Percentiles rank a stretch among this genome's conserved stretches.
These are phyloP conservation scores for Penicillium chermesinum DNA, from an alignment of 495 filamentous ascomycete genomes.

Conservation along the genomic window DNA sequence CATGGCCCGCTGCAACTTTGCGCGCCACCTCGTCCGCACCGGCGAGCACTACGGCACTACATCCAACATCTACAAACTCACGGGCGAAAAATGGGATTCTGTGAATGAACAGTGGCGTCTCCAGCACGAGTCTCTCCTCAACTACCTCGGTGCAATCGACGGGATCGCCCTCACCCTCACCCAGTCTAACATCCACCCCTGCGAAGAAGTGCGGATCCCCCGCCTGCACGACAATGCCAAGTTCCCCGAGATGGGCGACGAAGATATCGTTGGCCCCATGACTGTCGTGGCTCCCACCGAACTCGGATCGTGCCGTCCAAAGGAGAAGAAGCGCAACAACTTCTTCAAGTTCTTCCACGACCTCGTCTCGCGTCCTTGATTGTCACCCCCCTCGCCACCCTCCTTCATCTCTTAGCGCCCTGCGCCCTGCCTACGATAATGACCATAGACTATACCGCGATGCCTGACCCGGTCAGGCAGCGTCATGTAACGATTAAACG, in stretches of 20 bases:
- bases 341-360: conserved; percentile 47
- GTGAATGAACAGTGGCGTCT: conserved; percentile 67
- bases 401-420: conserved; percentile 4
- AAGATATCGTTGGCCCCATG: conserved; percentile 93
- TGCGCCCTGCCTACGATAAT: conserved; percentile 24
- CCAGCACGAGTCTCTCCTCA: conserved; percentile 57
- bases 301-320: conserved; percentile 26
- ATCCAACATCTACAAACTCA: conserved; percentile 76
- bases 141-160: conserved; percentile 32
- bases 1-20: conserved; percentile 70
- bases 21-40: conserved; percentile 75
- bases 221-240: conserved; percentile 66
- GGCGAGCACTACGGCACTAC: conserved; percentile 82
- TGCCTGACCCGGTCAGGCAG: conserved; percentile 1
- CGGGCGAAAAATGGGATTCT: conserved; percentile 77
- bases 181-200: conserved; percentile 40
- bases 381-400: conserved; percentile 4
- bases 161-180: conserved; percentile 35
- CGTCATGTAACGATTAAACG: conserved; percentile 37
- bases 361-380: conserved; percentile 33
- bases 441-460: conserved; percentile 22
- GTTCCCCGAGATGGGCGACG: conserved; percentile 80
- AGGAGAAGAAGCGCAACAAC: conserved; percentile 34
- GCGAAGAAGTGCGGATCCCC: conserved; percentile 54
- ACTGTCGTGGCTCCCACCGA: conserved; percentile 38